Evolutionary conservation across 441 rosid species (phyloP).

Genomic region (Croton laevigatus): DNA sequence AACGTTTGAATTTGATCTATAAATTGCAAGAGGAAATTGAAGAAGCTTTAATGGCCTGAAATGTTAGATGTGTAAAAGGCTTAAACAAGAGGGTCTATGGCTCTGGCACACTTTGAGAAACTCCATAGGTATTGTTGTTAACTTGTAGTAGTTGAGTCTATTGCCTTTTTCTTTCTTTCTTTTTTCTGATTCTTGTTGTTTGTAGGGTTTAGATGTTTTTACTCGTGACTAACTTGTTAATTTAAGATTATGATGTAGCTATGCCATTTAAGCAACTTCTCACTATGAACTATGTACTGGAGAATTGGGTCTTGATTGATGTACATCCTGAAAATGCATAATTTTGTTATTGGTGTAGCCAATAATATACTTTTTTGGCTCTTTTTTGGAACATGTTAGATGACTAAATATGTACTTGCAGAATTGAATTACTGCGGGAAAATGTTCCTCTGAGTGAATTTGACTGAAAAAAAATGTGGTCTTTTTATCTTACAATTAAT

Average conservation of each 20-base stretch:
- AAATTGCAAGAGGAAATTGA: conserved; percentile 6
- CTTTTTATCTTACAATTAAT: too few species aligned
- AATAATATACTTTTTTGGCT: neutral
- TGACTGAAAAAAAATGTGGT: too few species aligned
- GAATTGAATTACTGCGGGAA: too few species aligned
- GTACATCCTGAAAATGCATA: neutral
- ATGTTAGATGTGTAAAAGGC: neutral
- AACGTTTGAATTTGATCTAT: neutral
- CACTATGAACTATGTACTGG: neutral
- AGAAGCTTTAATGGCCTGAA: neutral
- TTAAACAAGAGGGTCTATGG: neutral
- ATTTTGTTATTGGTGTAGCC: neutral
- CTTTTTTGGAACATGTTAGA: too few species aligned
- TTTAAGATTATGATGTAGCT: conserved; percentile 23
- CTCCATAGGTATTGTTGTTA: conserved; percentile 22
- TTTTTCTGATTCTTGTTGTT: conserved; percentile 10
- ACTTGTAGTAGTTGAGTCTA: neutral
- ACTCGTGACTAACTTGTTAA: conserved; percentile 23
- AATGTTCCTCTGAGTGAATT: too few species aligned
- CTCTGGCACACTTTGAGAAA: conserved; percentile 1
- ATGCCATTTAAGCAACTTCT: conserved; percentile 2
- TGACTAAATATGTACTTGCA: too few species aligned
- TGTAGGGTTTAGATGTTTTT: conserved; percentile 21
- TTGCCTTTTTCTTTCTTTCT: neutral
- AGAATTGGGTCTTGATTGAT: neutral